A percentile compares a stretch with the other conserved stretches of the same genome.
Conservation (phyloP, 306 rosid genomes). For the Inga laurina region DNA sequence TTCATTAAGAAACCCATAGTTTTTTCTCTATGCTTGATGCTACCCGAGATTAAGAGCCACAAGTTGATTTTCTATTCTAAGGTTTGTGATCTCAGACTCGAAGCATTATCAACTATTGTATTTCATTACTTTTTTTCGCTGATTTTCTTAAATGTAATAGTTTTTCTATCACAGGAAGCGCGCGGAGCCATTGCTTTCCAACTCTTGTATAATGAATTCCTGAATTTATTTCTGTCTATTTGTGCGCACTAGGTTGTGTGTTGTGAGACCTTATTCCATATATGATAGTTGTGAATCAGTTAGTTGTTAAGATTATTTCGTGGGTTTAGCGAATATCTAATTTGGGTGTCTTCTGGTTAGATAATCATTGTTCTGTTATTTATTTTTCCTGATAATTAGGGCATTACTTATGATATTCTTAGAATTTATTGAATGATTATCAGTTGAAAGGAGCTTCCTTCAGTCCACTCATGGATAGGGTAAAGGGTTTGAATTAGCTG, state of each 20-base stretch:
- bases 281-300: background rate
- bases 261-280: background rate
- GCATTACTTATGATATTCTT: background rate
- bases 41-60: background rate
- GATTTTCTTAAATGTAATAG: background rate
- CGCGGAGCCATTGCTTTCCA: background rate
- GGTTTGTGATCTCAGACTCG: background rate
- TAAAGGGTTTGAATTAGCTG: conserved; percentile 75
- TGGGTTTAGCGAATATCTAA: background rate
- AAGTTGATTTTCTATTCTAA: background rate
- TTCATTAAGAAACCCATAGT: background rate
- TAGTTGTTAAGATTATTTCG: background rate
- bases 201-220: background rate
- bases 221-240: background rate
- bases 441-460: conserved; percentile 63
- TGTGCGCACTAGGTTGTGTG: background rate
- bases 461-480: conserved; percentile 90
- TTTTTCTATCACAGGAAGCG: background rate
- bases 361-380: background rate
- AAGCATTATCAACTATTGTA: background rate
- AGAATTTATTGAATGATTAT: too few species aligned
- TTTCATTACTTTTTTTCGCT: background rate
- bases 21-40: background rate
- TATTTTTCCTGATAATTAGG: background rate
- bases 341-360: background rate